Base-by-base conservation (phyloP, 108 stramenopile genomes). In the Bacterosira constricta region DNA sequence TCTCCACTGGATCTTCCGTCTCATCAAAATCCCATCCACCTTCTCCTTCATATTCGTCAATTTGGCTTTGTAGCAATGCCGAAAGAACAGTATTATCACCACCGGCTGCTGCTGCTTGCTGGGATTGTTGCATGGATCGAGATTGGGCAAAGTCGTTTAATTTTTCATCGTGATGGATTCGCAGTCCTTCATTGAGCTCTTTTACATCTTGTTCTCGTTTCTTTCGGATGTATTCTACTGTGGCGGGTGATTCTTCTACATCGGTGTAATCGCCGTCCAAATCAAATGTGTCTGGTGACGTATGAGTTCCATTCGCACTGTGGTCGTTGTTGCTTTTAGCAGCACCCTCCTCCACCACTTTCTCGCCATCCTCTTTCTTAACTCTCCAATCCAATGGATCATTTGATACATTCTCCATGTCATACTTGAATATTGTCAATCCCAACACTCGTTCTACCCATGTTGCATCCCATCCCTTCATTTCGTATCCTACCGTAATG, bases 401-500 rank as follows among this genome's bases (percentile, higher is more conserved):
- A 15, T 30, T 56, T 15, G 31, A 45, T n/a, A 81, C 39, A 59
- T 66, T 79, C 26, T 79, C 85, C 87, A 88, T 88, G 55, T 88
- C 83, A 66, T 95, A 95, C 47, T 86, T 76, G 64, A 89, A 78
- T 25, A 95, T 70, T 25, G 85, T 86, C 67, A 90, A 86, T 20
- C 86, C 94, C 27, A 92, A 59, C 26, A 92, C 85, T 0, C 80
- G 79, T 71, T 95, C 94, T 1, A 79, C 79, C 76, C 90, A 82
- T 42, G 65, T 61, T 0, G 85, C 71, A 2, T 84, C 71, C 94
- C 94, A 95, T 27, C 83, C 88, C 32, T 63, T 34, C 85, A 95
- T 91, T 26, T 83, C 81, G 61, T 95, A 95, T 54, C 91, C 94
- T 46, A 87, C 76, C 2, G 86, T 86, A 50, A 92, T 71, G 4